A percentile compares a stretch with the other conserved stretches of the same genome.
Conservation (phyloP, 2,329 filamentous ascomycete genomes). For the Aspergillus cejpii region DNA sequence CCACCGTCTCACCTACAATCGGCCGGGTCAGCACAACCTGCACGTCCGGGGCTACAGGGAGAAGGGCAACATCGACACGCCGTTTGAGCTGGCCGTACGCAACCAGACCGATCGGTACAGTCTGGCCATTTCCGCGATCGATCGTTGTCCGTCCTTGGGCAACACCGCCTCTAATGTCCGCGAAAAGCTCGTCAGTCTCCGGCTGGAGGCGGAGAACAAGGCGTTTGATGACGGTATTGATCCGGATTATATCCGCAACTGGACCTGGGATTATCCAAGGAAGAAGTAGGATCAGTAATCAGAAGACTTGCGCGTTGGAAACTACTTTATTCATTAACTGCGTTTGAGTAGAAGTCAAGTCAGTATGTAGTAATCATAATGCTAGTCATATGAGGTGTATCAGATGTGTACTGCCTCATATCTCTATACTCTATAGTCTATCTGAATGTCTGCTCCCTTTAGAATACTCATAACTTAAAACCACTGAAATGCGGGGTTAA, state of each 20-base stretch:
- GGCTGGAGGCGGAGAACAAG: constrained; percentile 57
- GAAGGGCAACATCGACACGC: constrained; percentile 79
- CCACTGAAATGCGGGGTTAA: too few relatives aligned
- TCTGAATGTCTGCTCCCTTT: too few relatives aligned
- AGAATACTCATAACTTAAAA: too few relatives aligned
- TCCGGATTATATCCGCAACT: constrained; percentile 58
- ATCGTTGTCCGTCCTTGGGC: constrained; percentile 55
- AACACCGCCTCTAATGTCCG: constrained; percentile 58
- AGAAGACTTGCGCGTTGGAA: background rate
- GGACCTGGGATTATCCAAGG: constrained; percentile 53
- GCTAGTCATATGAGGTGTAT: background rate
- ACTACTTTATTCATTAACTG: background rate
- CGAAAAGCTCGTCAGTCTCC: constrained; percentile 58
- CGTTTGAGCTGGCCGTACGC: constrained; percentile 68
- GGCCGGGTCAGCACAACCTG: constrained; percentile 60
- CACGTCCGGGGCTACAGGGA: constrained; percentile 74
- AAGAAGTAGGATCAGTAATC: constrained; percentile 3
- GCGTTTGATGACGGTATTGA: constrained; percentile 67
- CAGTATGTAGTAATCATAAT: too few relatives aligned
- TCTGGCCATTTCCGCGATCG: constrained; percentile 69
- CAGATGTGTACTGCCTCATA: too few relatives aligned
- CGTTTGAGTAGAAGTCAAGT: too few relatives aligned
- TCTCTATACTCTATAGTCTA: too few relatives aligned
- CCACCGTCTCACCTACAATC: constrained; percentile 69
- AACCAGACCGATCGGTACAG: constrained; percentile 73